Evolutionary conservation across 306 rosid genomes (phyloP).

Genomic region (Trifolium pratense): DNA sequence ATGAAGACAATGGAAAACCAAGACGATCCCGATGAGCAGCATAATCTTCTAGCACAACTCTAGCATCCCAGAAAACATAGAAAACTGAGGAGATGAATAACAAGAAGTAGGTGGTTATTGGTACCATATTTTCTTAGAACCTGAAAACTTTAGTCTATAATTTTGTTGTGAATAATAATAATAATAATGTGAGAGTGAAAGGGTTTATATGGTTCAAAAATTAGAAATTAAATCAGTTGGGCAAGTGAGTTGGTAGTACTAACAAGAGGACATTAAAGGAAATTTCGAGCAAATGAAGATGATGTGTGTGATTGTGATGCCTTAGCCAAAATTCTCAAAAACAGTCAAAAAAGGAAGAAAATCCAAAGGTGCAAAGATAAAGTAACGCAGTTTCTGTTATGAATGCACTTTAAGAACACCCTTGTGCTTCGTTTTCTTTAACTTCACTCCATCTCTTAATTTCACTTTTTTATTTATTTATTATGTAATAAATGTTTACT

Average conservation of each 20-base stretch:
- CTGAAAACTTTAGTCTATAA: not conserved
- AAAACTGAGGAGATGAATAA: slow-evolving; percentile 39
- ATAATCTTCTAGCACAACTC: not conserved
- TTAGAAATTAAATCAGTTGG: not conserved
- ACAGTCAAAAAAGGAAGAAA: slow-evolving; percentile 1
- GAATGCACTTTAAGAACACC: not conserved
- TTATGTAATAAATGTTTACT: too few relatives aligned
- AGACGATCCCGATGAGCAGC: slow-evolving; percentile 15
- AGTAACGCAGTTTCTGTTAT: not conserved
- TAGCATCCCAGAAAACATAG: slow-evolving; percentile 40
- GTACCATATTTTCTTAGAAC: slow-evolving; percentile 31
- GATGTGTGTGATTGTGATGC: not conserved
- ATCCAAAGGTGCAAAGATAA: not conserved
- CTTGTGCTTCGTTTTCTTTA: not conserved
- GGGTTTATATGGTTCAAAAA: not conserved
- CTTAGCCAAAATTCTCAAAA: not conserved
- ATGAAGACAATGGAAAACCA: not conserved
- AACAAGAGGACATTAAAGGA: slow-evolving; percentile 12
- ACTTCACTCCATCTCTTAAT: too few relatives aligned
- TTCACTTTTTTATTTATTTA: too few relatives aligned
- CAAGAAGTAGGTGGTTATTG: slow-evolving; percentile 41
- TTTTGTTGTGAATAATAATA: not conserved
- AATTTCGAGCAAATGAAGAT: not conserved
- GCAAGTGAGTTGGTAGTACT: not conserved
- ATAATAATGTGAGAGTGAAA: not conserved